Base-by-base conservation (phyloP, 768 basidiomycete genomes). In the Collybia nuda region DNA sequence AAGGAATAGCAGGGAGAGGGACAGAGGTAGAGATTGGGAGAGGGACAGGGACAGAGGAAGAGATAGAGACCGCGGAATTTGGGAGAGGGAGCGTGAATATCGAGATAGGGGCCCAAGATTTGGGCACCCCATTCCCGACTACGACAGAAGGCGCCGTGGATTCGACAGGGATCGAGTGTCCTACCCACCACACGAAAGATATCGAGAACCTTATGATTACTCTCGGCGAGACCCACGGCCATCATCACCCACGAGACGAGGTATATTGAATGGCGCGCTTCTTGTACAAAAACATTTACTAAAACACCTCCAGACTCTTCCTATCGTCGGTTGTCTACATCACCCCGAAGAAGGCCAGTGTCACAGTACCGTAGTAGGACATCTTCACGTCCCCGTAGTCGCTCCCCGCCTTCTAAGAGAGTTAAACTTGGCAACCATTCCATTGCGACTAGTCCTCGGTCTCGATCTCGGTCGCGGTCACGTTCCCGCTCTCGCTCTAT, bases 401-500 rank as follows among this genome's bases (percentile, higher is more conserved):
- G 51, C 24, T 60, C 58, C 11, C 48, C 53, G n/a, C 45, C 62
- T 19, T 23, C 46, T 23, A 47, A 47, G n/a, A 36, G 46, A 19
- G 26, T 47, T 6, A 38, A 39, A 47, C 23, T 47, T 39, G 46
- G 39, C 14, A 36, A 36, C 7, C 46, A 24, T 24, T 39, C 46
- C 11, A 24, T 23, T 37, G 6, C n/a, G 11, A 5, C 35, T 24
- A 47, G 37, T 23, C 46, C 46, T 2, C 32, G 45, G 39, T 50
- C 44, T 44, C 62, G 50, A 24, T 60, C 64, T 19, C 54, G 63
- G 24, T 60, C 55, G 51, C 48, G 56, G 9, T 50, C 66, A 41
- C 62, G 60, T 47, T 47, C 66, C 15, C 67, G 64, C 14, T 66
- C 67, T 37, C 64, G 67, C 51, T 62, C 67, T 26, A 61, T 64